Evolutionary conservation across 768 basidiomycete genomes (phyloP), one percentile per base, ranked within the genome.

Genomic region (Amanita polypyramis): DNA sequence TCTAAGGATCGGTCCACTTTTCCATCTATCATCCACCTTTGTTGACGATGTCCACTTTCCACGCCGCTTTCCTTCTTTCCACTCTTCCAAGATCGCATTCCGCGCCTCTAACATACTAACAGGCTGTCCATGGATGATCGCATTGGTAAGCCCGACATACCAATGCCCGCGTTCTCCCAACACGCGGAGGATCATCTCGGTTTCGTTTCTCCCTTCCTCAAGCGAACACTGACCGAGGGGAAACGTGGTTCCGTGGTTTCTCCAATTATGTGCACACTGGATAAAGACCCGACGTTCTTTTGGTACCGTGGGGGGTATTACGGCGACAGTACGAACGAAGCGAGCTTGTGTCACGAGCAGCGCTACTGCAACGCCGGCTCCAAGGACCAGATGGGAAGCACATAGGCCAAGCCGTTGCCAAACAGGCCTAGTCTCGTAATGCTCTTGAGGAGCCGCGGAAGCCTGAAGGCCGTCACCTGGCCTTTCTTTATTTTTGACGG

Each of bases 381-480:
- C 62, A 44, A 65, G 54, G 12, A 45, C 45, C n/a, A 63, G 52
- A 45, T 66, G 64, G 21, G 59, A 56, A 4, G 53, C 44, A 43
- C 61, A 65, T 10, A 65, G 55, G 17, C 57, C 60, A 12, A 59
- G 46, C 10, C 66, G 59, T 47, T 68, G 65, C 63, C 63, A 68
- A 30, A 49, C 47, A 4, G 66, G 65, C n/a, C 66, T 64, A 25
- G 58, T 53, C 21, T 53, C 54, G 47, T 61, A 64, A 34, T 51
- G 42, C 15, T 58, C 49, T 19, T 45, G 29, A 12, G 11, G 5
- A 23, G 53, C 41, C 14, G 41, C 35, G 21, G 51, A 47, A 17
- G 46, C 23, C 12, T n/a, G 23, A 14, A 7, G 25, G 25, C 3
- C 25, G 25, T 34, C 47, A 12, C 11, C 25, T 34, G 53, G 42